Evolutionary conservation across 305 asterid genomes (phyloP), one percentile per base, ranked within the genome.

Genomic region (Fraxinus sp.): DNA sequence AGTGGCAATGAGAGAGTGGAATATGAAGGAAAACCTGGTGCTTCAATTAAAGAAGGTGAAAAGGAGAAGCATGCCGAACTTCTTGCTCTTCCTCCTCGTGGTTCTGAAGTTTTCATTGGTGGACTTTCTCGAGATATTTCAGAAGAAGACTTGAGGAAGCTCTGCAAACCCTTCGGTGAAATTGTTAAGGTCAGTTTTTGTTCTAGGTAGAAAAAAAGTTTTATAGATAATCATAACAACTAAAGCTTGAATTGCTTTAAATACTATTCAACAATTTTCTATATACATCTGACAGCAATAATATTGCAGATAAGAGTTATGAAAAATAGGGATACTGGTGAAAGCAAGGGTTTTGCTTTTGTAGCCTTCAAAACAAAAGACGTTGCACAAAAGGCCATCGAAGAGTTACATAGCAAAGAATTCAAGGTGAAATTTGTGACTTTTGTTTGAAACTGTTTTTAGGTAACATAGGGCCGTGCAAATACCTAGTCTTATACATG

Each of bases 291-390:
- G 76, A 81, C 78, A 49, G 74, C 77, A 81, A 44, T 81, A 77
- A 33, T 84, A 78, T 88, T 81, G 87, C 98, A 95, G 99, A 84
- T 95, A 78, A 91, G 97, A 84, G 87, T 95, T 71, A 85, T 94
- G 96, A 93, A 89, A 86, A 95, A 95, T 86, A 91, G 91, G 88
- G 98, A 93, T 86, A 95, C 98, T 76, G 98, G 98, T 78, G 98
- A 95, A 91, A 91, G 96, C 88, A 95, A 94, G 88, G 99, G 99
- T 71, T 94, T 94, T 88, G 97, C 99, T 80, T 95, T 95, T 90
- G 99, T 94, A 74, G 97, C 95, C 72, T 95, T 91, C 92, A 88
- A 79, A 84, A 89, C 92, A n/a, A 91, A 88, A 87, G 97, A 95
- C 78, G 91, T 88, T 68, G 98, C 97, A 49, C 98, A 94, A 75